phyloP scores from a whole-genome alignment of 169 alveolate genomes.

The Fabrea salina region DNA sequence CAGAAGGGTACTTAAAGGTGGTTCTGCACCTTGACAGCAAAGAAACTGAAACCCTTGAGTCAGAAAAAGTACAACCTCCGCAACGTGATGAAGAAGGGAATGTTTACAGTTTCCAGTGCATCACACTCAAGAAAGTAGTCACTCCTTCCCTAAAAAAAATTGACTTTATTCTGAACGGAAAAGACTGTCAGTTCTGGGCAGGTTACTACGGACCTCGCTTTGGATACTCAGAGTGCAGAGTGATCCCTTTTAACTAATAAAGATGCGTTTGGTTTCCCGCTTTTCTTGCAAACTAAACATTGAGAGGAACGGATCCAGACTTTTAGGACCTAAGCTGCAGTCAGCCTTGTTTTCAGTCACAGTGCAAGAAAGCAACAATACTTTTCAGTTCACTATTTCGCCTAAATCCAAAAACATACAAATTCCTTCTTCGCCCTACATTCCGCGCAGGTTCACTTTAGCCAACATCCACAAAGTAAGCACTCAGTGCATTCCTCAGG shows the following conservation, averaged over 20 bases:
- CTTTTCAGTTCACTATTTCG: not conserved
- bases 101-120: not conserved
- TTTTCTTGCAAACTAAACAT: constrained; percentile 19
- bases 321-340: not conserved
- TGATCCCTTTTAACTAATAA: too few species aligned
- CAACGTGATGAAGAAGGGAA: not conserved
- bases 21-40: not conserved
- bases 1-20: not conserved
- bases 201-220: not conserved
- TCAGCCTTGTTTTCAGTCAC: not conserved
- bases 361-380: constrained; percentile 10
- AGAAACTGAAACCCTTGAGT: not conserved
- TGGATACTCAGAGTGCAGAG: not conserved
- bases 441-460: constrained; percentile 11
- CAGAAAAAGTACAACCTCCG: not conserved
- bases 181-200: not conserved
- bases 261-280: constrained; percentile 20
- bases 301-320: constrained; percentile 21
- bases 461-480: not conserved
- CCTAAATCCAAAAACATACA: not conserved
- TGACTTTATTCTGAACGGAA: not conserved
- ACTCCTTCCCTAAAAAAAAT: not conserved
- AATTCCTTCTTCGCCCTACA: not conserved
- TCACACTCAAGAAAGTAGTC: not conserved
- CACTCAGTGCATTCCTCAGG: not conserved